phyloP scores from a whole-genome alignment of 2,329 filamentous ascomycete genomes.

The Arthrobotrys pseudoclavata region DNA sequence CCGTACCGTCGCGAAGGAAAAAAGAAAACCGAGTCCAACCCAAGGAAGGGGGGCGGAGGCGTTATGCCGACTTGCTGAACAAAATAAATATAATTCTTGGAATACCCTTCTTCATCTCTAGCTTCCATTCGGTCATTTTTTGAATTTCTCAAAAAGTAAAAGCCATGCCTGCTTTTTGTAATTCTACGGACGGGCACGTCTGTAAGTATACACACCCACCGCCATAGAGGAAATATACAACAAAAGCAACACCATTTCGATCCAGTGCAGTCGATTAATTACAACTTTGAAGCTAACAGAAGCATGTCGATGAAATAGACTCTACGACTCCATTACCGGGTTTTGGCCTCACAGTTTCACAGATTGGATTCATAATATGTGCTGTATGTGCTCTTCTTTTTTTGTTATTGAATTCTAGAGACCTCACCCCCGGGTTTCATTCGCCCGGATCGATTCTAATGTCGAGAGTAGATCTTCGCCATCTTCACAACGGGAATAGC shows the following conservation, averaged over 20 bases:
- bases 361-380: conserved; percentile 52
- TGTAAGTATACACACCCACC: conserved; percentile 33
- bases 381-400: conserved; percentile 27
- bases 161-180: conserved; percentile 49
- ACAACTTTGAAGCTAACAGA: conserved; percentile 14
- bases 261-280: background rate
- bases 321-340: conserved; percentile 37
- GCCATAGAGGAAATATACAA: conserved; percentile 37
- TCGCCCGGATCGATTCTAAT: background rate
- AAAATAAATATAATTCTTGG: conserved; percentile 45
- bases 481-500: conserved; percentile 71
- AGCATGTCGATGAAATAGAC: conserved; percentile 24
- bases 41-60: conserved; percentile 21
- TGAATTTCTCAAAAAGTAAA: conserved; percentile 26
- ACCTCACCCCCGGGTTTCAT: background rate
- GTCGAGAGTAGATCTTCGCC: conserved; percentile 66
- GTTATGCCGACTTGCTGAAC: conserved; percentile 25
- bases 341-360: conserved; percentile 28
- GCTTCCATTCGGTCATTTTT: conserved; percentile 27
- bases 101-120: conserved; percentile 34
- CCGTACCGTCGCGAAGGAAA: conserved; percentile 10
- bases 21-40: conserved; percentile 5
- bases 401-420: background rate
- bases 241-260: conserved; percentile 38
- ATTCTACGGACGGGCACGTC: conserved; percentile 44